A percentile compares a stretch with the other conserved stretches of the same genome.
phyloP scores from a whole-genome alignment of 139 green algal species.

The Pleodorina starrii region DNA sequence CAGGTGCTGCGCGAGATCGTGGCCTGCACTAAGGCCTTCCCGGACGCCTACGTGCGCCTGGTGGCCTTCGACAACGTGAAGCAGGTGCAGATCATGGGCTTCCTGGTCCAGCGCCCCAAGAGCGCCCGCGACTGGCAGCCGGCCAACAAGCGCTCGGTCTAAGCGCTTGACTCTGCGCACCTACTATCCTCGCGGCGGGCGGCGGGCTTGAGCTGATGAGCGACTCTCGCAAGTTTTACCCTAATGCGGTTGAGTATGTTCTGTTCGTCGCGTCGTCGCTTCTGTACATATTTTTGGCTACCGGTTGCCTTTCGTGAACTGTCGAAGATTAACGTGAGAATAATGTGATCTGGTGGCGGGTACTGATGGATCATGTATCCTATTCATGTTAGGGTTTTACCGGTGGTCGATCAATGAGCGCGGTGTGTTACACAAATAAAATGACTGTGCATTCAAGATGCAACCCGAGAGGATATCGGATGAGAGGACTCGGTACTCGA shows the following conservation, averaged over 20 bases:
- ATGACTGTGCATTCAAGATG: too few relatives aligned
- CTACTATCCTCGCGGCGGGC: neutral
- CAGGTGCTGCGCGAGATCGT: conserved; percentile 95
- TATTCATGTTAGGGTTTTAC: too few relatives aligned
- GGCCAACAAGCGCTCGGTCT: conserved; percentile 40
- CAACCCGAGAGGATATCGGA: too few relatives aligned
- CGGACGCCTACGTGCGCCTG: conserved; percentile 94
- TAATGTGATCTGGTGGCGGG: too few relatives aligned
- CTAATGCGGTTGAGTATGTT: neutral
- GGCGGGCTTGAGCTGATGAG: neutral
- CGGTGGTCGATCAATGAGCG: too few relatives aligned
- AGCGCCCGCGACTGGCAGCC: conserved; percentile 77
- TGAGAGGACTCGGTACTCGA: too few relatives aligned
- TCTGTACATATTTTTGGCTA: neutral
- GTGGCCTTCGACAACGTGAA: conserved; percentile 86
- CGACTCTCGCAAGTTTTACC: neutral
- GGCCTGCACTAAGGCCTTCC: conserved; percentile 90
- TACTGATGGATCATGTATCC: too few relatives aligned
- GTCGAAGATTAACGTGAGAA: too few relatives aligned
- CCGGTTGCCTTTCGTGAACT: too few relatives aligned
- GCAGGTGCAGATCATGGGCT: conserved; percentile 79
- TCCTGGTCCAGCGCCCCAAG: conserved; percentile 76
- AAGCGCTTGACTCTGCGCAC: neutral
- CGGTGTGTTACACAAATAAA: too few relatives aligned
- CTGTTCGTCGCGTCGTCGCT: neutral